These are phyloP conservation scores for Starmerella scarabaei DNA, from an alignment of 805 yeast species.

Conservation along the genomic window DNA sequence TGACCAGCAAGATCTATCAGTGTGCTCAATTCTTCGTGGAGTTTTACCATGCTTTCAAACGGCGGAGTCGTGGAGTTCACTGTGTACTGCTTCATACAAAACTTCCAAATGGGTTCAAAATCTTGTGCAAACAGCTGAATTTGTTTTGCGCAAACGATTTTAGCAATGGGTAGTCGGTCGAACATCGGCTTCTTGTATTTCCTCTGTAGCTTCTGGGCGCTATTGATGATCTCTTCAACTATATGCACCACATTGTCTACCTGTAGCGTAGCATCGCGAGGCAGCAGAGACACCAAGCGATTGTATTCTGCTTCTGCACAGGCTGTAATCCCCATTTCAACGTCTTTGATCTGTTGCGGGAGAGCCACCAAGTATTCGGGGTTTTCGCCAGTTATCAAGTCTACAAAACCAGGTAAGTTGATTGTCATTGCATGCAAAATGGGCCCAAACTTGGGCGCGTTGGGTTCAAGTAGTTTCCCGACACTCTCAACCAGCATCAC, in stretches of 20 bases:
- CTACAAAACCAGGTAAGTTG: not conserved
- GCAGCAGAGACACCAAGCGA: conserved; percentile 37
- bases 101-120: conserved; percentile 26
- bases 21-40: conserved; percentile 42
- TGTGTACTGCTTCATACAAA: conserved; percentile 21
- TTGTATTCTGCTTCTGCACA: conserved; percentile 37
- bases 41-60: conserved; percentile 44
- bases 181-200: conserved; percentile 49
- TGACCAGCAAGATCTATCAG: conserved; percentile 41
- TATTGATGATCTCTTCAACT: conserved; percentile 40
- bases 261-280: conserved; percentile 43
- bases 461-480: conserved; percentile 1
- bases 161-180: conserved; percentile 42
- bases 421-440: conserved; percentile 1
- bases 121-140: conserved; percentile 26
- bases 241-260: conserved; percentile 44
- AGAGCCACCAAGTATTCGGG: conserved; percentile 25
- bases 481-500: not conserved
- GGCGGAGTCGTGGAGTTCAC: conserved; percentile 23
- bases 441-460: conserved; percentile 43
- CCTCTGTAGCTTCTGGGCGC: conserved; percentile 42
- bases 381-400: not conserved
- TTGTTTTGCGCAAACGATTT: conserved; percentile 25
- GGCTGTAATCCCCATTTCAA: conserved; percentile 29
- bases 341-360: conserved; percentile 33